A percentile compares a stretch with the other conserved stretches of the same genome.
phyloP scores from a whole-genome alignment of 352 stramenopile species.

The Halophytophthora batemanensis region DNA sequence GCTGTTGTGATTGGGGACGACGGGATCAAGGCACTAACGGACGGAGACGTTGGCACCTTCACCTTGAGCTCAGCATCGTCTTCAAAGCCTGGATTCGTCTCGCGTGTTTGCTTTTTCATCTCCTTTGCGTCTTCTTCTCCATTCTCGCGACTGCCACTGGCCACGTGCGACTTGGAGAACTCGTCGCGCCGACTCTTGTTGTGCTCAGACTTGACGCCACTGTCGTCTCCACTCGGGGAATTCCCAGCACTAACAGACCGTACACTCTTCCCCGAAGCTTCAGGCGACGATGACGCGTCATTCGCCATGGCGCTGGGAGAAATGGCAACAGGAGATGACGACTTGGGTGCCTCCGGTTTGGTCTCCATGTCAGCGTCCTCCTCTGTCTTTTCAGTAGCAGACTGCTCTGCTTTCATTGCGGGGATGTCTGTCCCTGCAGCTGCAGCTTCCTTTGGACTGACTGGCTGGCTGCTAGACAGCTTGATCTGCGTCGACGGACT shows the following conservation, averaged over 20 bases:
- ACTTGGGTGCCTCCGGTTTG: neutral
- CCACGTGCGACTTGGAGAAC: too few species aligned
- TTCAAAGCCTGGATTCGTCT: slow-evolving; percentile 8
- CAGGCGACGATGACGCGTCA: too few species aligned
- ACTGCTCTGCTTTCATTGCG: slow-evolving; percentile 7
- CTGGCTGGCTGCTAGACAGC: slow-evolving; percentile 15
- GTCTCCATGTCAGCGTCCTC: neutral
- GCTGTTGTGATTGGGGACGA: slow-evolving; percentile 8
- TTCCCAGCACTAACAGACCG: too few species aligned
- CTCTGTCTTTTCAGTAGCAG: neutral
- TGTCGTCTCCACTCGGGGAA: too few species aligned
- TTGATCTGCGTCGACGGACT: slow-evolving; percentile 16
- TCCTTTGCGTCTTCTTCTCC: neutral
- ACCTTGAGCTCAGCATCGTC: slow-evolving; percentile 12
- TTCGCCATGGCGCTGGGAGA: too few species aligned
- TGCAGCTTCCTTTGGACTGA: neutral
- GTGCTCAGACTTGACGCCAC: too few species aligned
- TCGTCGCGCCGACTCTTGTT: too few species aligned
- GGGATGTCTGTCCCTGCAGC: neutral
- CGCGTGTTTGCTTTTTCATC: neutral
- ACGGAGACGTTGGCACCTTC: slow-evolving; percentile 29
- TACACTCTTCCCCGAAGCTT: too few species aligned
- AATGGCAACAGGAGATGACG: neutral
- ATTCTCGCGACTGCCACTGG: neutral
- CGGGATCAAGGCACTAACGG: slow-evolving; percentile 8